phyloP scores from a whole-genome alignment of 371 early-diverging fungal species.

The Globomyces sp. region DNA sequence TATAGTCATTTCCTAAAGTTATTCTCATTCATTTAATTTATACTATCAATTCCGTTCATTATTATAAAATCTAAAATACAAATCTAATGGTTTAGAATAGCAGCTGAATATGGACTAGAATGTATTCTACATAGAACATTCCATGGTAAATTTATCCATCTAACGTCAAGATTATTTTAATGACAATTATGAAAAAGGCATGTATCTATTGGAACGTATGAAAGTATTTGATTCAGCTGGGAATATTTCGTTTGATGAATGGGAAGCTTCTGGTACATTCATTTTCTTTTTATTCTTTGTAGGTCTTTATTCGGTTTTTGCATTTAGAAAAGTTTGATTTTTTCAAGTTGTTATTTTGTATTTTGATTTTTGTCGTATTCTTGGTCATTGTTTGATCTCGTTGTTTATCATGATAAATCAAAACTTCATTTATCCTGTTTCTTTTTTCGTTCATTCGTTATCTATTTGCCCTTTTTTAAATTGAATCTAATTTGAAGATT shows the following conservation, averaged over 20 bases:
- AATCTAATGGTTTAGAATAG: slow-evolving; percentile 43
- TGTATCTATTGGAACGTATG: slow-evolving; percentile 71
- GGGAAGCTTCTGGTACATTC: slow-evolving; percentile 86
- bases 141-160: slow-evolving; percentile 51
- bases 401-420: too few species aligned
- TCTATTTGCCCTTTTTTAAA: too few species aligned
- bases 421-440: too few species aligned
- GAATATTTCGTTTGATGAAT: slow-evolving; percentile 76
- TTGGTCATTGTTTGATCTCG: too few species aligned
- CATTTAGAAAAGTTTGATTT: too few species aligned
- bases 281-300: slow-evolving; percentile 30
- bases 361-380: too few species aligned
- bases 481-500: neutral
- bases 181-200: slow-evolving; percentile 53
- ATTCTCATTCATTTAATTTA: slow-evolving; percentile 6
- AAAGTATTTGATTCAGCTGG: slow-evolving; percentile 72
- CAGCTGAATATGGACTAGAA: slow-evolving; percentile 78
- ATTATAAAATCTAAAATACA: too few species aligned
- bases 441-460: too few species aligned
- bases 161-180: slow-evolving; percentile 47
- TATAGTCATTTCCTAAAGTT: neutral
- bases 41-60: too few species aligned
- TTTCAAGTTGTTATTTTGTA: too few species aligned
- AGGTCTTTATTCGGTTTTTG: too few species aligned
- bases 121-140: slow-evolving; percentile 70